Evolutionary conservation across 257 asterid genomes (phyloP), one percentile per base, ranked within the genome.

Genomic region (Nicotiana sylvestris): DNA sequence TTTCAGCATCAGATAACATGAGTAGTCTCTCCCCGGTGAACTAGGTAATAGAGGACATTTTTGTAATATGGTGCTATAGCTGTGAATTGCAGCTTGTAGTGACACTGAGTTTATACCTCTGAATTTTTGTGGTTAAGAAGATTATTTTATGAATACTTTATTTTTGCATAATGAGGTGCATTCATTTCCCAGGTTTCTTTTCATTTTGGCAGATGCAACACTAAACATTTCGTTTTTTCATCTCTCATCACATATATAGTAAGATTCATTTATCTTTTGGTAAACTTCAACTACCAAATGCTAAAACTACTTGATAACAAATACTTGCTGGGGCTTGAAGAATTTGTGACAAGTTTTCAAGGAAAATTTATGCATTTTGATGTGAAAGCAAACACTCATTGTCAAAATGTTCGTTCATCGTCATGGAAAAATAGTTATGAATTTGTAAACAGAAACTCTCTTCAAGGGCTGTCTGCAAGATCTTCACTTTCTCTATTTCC

Each of bases 1-100:
- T 88, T 87, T 77, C 83, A 86, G 88, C 81, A 66, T 82, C 89
- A 32, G 90, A 82, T 83, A 66, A 65, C 84, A 81, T 78, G 60
- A 35, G 12, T 33, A 15, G 33, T 17, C 58, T 61, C 8, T 53
- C 61, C 29, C 51, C 5, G 46, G 15, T 27, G 56, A 30, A 11
- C 11, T n/a, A 67, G 12, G 30, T 8, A 18, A 21, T 18, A 53
- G 21, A n/a, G 27, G 60, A 21, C 55, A 55, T 51, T 16, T 32
- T 35, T 53, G 78, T 49, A 10, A 62, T 43, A 13, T 66, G 65
- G 27, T 21, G 17, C 7, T 21, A 65, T 37, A 58, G 13, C 61
- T 33, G 13, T 76, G 25, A 51, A 76, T 15, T 49, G 80, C 43
- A 76, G 46, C 43, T 11, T 74, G 25, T 74, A 35, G 21, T 74